These are phyloP conservation scores for Quercus tomentella DNA, from an alignment of 331 rosid genomes.

Conservation along the genomic window DNA sequence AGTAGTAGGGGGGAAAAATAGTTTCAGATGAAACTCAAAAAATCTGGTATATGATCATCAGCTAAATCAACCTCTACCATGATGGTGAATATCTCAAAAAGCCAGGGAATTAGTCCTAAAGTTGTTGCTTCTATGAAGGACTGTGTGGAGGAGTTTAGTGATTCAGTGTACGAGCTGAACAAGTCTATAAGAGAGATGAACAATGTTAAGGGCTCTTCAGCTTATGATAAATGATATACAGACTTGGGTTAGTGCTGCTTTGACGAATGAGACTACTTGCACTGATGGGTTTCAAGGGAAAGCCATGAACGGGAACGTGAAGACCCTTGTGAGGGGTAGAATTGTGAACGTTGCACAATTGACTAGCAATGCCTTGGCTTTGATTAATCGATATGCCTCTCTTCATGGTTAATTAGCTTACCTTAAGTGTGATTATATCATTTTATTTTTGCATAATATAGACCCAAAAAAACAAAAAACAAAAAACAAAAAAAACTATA, in stretches of 20 bases:
- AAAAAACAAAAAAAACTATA: too few species aligned
- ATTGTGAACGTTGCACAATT: slow-evolving; percentile 45
- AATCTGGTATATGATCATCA: slow-evolving; percentile 7
- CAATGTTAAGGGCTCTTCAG: slow-evolving; percentile 21
- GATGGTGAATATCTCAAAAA: slow-evolving; percentile 28
- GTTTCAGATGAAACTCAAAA: too few species aligned
- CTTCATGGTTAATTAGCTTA: slow-evolving; percentile 17
- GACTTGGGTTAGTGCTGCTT: slow-evolving; percentile 88
- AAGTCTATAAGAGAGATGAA: slow-evolving; percentile 50
- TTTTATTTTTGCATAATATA: too few species aligned
- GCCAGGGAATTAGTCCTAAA: slow-evolving; percentile 28
- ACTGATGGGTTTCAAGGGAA: slow-evolving; percentile 56
- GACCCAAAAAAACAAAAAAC: too few species aligned
- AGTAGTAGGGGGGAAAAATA: rapidly evolving
- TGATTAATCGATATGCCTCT: slow-evolving; percentile 53
- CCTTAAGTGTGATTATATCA: neutral
- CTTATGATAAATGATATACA: slow-evolving; percentile 51
- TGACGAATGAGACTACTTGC: slow-evolving; percentile 74
- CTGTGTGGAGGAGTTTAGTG: slow-evolving; percentile 59
- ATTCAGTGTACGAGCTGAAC: slow-evolving; percentile 53
- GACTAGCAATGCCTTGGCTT: slow-evolving; percentile 82
- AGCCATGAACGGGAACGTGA: slow-evolving; percentile 19
- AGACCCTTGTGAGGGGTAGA: slow-evolving; percentile 29
- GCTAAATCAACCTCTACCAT: slow-evolving; percentile 36
- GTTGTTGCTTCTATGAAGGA: slow-evolving; percentile 58